Conservation (phyloP, 2,329 filamentous ascomycete species). For the Penicillium sp. region DNA sequence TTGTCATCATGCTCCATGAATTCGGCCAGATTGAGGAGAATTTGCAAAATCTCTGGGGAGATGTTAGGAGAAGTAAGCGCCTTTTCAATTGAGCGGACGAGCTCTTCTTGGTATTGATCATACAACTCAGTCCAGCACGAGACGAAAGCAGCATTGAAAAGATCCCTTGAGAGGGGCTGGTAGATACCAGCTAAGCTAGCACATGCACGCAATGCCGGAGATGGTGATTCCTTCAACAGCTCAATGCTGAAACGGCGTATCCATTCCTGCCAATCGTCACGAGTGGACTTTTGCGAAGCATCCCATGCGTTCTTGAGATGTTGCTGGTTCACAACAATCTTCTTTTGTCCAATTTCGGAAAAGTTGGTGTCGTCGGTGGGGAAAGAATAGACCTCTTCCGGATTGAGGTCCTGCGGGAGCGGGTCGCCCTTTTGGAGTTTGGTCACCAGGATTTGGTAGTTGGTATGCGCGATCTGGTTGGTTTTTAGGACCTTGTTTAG, state of each 20-base stretch:
- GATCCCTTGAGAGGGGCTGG: constrained; percentile 81
- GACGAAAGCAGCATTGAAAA: constrained; percentile 99
- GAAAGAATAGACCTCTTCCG: constrained; percentile 75
- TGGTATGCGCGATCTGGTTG: constrained; percentile 80
- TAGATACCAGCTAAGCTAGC: constrained; percentile 88
- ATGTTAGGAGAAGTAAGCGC: constrained; percentile 95
- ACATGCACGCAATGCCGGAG: constrained; percentile 90
- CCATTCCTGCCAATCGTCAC: constrained; percentile 99
- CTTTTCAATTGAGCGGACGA: constrained; percentile 92
- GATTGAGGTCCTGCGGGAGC: constrained; percentile 89
- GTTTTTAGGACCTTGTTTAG: constrained; percentile 81
- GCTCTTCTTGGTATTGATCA: constrained; percentile 93
- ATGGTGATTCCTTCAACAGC: constrained; percentile 89
- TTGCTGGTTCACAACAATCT: constrained; percentile 94
- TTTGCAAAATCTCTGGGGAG: constrained; percentile 89
- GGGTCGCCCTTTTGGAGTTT: constrained; percentile 94
- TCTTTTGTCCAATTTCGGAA: constrained; percentile 84
- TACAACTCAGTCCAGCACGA: constrained; percentile 99
- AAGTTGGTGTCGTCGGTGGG: constrained; percentile 76
- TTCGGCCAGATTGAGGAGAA: constrained; percentile 91
- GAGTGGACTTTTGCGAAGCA: constrained; percentile 91
- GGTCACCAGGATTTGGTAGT: constrained; percentile 86
- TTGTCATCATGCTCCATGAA: constrained; percentile 99
- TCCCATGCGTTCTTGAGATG: constrained; percentile 98
- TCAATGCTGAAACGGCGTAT: constrained; percentile 95